phyloP scores from a whole-genome alignment of 768 basidiomycete genomes.

The Artomyces pyxidatus region DNA sequence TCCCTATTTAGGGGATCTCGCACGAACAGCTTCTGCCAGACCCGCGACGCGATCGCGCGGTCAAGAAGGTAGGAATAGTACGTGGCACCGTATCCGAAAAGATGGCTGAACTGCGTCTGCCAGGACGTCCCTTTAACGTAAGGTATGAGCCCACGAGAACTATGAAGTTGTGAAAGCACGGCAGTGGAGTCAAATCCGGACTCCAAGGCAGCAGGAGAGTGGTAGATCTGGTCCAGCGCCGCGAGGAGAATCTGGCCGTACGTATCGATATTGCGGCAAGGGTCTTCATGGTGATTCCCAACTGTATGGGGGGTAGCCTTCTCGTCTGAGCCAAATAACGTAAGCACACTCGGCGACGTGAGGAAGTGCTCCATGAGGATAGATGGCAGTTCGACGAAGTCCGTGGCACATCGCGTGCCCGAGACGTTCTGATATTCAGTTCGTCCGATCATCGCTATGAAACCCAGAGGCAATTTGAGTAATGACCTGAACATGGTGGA shows the following conservation, averaged over 20 bases:
- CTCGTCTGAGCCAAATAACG: constrained; percentile 65
- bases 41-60: constrained; percentile 88
- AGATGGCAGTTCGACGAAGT: constrained; percentile 96
- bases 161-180: constrained; percentile 51
- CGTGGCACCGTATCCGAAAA: constrained; percentile 94
- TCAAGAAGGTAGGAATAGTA: constrained; percentile 99
- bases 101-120: constrained; percentile 93
- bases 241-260: constrained; percentile 89
- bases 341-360: constrained; percentile 73
- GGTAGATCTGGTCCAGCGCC: constrained; percentile 82
- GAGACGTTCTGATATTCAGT: constrained; percentile 98
- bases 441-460: constrained; percentile 89
- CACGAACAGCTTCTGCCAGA: constrained; percentile 75
- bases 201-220: constrained; percentile 55
- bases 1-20: constrained; percentile 59
- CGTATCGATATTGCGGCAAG: constrained; percentile 79
- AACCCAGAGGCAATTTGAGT: constrained; percentile 2
- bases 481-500: no score
- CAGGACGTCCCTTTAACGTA: constrained; percentile 81
- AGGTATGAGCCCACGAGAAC: constrained; percentile 71
- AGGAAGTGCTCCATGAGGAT: constrained; percentile 99
- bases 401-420: constrained; percentile 97
- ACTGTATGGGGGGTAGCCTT: constrained; percentile 40
- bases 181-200: constrained; percentile 66
- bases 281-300: constrained; percentile 66